These are phyloP conservation scores for Porphyrellus sp. DNA, from an alignment of 1,284 basidiomycete species.

Conservation along the genomic window DNA sequence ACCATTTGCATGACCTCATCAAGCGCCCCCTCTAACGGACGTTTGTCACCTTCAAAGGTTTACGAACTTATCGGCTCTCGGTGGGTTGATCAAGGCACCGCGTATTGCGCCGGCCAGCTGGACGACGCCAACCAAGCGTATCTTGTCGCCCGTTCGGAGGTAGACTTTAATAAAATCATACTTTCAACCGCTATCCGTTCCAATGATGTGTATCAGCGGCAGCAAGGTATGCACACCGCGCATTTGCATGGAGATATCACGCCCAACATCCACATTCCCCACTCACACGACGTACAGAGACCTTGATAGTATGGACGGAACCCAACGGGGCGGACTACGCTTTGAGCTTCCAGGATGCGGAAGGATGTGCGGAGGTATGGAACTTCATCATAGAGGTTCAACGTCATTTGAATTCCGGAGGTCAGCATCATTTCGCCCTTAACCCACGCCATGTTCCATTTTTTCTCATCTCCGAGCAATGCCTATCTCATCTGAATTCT, in stretches of 20 bases:
- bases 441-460: constrained; percentile 8
- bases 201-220: constrained; percentile 86
- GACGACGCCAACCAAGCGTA: constrained; percentile 76
- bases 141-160: constrained; percentile 81
- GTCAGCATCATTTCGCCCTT: constrained; percentile 39
- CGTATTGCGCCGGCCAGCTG: constrained; percentile 87
- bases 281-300: constrained; percentile 56
- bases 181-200: constrained; percentile 73
- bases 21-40: constrained; percentile 32
- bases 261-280: constrained; percentile 2
- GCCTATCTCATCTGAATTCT: constrained; percentile 15
- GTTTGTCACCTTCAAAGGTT: constrained; percentile 53
- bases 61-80: constrained; percentile 86
- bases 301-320: constrained; percentile 98
- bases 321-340: constrained; percentile 94
- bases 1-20: constrained; percentile 35
- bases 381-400: constrained; percentile 96
- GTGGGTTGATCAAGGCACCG: constrained; percentile 94
- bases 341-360: constrained; percentile 93
- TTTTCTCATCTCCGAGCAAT: constrained; percentile 12
- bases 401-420: constrained; percentile 67
- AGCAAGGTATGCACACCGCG: constrained; percentile 68
- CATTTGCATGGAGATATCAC: not conserved
- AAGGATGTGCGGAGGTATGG: constrained; percentile 97
- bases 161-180: constrained; percentile 65